Base-by-base conservation (phyloP, 1,284 basidiomycete species). In the Phlebopus sp. region DNA sequence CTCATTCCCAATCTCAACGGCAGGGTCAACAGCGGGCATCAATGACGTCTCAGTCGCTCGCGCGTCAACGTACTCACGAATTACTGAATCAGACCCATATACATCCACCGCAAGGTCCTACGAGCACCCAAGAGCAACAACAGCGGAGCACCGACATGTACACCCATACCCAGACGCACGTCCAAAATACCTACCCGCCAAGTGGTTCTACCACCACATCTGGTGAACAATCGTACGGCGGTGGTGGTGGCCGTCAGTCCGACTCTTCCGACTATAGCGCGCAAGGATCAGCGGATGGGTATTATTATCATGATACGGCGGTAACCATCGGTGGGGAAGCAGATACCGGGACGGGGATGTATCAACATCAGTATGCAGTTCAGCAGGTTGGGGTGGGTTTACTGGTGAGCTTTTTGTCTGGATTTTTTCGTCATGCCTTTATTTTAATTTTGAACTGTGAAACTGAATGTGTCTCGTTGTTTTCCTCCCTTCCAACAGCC, bases 31-130 rank as follows among this genome's bases (percentile, higher is more conserved):
- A 2, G 44, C 34, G 15, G 9, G 9, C 27, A 32, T 17, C n/a
- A 46, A 31, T 21, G 14, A 37, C 30, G 5, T 2, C 47, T 7
- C 52, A 50, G 30, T 49, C 39, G 2, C 46, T 62, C 4, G 31
- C 53, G 3, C 61, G 38, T 11, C 58, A 55, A 45, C 63, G 60
- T 0, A 29, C 64, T 7, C 63, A 59, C 18, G 52, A 66, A n/a
- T 21, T 66, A 18, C 62, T 66, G 23, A 54, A 59, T 2, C 25
- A 45, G 5, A 19, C 29, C 7, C 32, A 32, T 10, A n/a, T 25
- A 18, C 13, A 29, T 7, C 3, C 50, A 4, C 29, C 55, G 11
- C 39, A 50, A 29, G 27, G 4, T 8, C 4, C 2, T 29, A 11
- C 8, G 27, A 29, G 10, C 10, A 29, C 27, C 2, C 27, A 29